A percentile compares a stretch with the other conserved stretches of the same genome.
Conservation (phyloP, 2,329 filamentous ascomycete genomes). For the Fusarium neocosmosporiellum region DNA sequence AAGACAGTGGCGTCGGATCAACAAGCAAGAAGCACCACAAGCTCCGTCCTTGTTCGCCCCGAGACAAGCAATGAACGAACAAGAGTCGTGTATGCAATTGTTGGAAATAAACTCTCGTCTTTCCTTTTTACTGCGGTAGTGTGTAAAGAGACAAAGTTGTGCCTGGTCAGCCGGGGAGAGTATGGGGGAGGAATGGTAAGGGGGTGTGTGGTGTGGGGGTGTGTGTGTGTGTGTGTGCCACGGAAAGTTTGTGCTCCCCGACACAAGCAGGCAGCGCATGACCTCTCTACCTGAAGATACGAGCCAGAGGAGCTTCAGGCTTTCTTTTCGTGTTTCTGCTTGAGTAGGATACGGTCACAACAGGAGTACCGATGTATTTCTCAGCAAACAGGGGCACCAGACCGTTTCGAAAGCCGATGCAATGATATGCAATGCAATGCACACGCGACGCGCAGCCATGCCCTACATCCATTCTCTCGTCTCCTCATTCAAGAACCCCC, state of each 20-base stretch:
- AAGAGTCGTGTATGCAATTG: neutral
- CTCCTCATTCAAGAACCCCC: neutral
- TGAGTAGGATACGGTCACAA: neutral
- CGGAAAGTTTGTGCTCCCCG: neutral
- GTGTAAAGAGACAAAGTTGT: constrained; percentile 9
- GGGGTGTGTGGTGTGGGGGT: neutral
- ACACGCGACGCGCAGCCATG: neutral
- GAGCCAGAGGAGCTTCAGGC: neutral
- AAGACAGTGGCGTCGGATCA: constrained; percentile 2
- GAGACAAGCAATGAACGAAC: neutral
- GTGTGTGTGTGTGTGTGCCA: neutral
- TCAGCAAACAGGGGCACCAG: neutral
- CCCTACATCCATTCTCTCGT: neutral
- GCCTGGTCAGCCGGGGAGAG: constrained; percentile 1
- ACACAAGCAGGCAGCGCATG: constrained; percentile 3
- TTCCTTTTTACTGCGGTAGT: neutral
- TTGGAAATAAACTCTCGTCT: neutral
- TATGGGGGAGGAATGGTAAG: constrained; percentile 23
- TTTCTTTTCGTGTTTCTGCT: neutral
- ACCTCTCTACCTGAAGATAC: constrained; percentile 5
- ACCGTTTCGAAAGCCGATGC: neutral
- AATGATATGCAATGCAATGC: constrained; percentile 16
- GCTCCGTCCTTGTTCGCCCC: constrained; percentile 1
- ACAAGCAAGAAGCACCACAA: neutral
- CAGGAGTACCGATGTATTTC: neutral